These are phyloP conservation scores for Coprinellus micaceus DNA, from an alignment of 768 basidiomycete genomes.

Conservation along the genomic window DNA sequence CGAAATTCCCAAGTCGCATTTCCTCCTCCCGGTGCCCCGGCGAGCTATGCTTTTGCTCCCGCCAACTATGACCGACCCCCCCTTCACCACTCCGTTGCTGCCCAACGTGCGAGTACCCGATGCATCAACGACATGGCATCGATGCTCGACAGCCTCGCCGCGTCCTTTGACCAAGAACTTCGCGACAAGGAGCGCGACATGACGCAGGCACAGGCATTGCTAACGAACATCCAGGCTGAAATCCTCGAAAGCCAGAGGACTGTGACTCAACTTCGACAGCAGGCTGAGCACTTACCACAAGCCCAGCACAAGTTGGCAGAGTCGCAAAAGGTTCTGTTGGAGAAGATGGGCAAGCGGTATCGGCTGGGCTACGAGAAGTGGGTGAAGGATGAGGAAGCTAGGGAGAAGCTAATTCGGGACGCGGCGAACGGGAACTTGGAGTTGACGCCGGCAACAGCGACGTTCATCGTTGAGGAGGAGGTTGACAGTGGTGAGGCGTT, in stretches of 20 bases:
- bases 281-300: slow-evolving; percentile 63
- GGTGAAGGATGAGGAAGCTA: slow-evolving; percentile 77
- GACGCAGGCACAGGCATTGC: slow-evolving; percentile 81
- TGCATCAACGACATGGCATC: slow-evolving; percentile 81
- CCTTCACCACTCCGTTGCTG: slow-evolving; percentile 81
- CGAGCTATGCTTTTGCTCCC: slow-evolving; percentile 42
- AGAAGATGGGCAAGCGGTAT: slow-evolving; percentile 80
- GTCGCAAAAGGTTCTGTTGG: slow-evolving; percentile 61
- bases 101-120: slow-evolving; percentile 80
- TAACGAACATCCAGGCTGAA: slow-evolving; percentile 85
- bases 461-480: slow-evolving; percentile 46
- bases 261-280: slow-evolving; percentile 62
- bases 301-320: slow-evolving; percentile 55
- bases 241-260: slow-evolving; percentile 81
- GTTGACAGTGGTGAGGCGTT: slow-evolving; percentile 29
- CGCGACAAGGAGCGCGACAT: slow-evolving; percentile 89
- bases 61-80: slow-evolving; percentile 63
- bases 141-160: slow-evolving; percentile 84
- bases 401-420: slow-evolving; percentile 68
- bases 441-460: slow-evolving; percentile 41
- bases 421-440: slow-evolving; percentile 55
- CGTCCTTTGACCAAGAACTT: slow-evolving; percentile 89
- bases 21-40: slow-evolving; percentile 41
- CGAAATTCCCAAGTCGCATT: slow-evolving; percentile 65
- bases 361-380: slow-evolving; percentile 91